phyloP scores from a whole-genome alignment of 2,329 filamentous ascomycete genomes.

The Fusarium subglutinans region DNA sequence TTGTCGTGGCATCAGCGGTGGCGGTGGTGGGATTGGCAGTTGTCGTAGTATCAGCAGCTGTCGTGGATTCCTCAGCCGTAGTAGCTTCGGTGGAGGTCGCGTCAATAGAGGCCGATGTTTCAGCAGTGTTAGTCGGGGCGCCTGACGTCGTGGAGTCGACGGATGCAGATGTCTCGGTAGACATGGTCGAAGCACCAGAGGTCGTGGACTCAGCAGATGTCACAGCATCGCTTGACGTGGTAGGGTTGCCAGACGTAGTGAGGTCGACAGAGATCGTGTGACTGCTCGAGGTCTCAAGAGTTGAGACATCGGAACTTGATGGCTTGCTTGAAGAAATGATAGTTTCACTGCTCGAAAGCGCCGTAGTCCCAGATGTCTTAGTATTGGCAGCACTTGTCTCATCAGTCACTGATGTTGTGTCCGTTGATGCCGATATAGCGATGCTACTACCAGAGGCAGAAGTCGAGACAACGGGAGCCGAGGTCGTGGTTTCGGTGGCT shows the following conservation, averaged over 20 bases:
- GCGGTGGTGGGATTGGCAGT: neutral
- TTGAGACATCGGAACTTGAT: neutral
- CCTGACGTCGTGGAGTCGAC: neutral
- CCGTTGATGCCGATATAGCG: neutral
- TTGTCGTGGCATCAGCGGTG: neutral
- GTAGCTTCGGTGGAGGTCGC: neutral
- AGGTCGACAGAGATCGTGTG: neutral
- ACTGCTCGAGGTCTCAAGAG: neutral
- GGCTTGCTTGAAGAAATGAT: neutral
- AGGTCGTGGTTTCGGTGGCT: neutral
- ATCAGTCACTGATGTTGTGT: neutral
- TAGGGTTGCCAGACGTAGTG: neutral
- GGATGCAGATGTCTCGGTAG: neutral
- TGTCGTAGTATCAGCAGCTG: neutral
- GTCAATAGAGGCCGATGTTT: neutral
- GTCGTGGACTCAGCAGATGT: neutral
- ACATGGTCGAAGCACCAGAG: neutral
- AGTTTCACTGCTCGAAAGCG: neutral
- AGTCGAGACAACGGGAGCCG: neutral
- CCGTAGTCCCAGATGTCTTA: neutral
- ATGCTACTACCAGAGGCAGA: neutral
- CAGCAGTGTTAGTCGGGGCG: neutral
- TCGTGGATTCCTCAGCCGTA: neutral
- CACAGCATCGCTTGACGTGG: neutral
- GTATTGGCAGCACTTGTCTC: neutral